phyloP scores from a whole-genome alignment of 345 rosid genomes.

The Salix koriyanagi region DNA sequence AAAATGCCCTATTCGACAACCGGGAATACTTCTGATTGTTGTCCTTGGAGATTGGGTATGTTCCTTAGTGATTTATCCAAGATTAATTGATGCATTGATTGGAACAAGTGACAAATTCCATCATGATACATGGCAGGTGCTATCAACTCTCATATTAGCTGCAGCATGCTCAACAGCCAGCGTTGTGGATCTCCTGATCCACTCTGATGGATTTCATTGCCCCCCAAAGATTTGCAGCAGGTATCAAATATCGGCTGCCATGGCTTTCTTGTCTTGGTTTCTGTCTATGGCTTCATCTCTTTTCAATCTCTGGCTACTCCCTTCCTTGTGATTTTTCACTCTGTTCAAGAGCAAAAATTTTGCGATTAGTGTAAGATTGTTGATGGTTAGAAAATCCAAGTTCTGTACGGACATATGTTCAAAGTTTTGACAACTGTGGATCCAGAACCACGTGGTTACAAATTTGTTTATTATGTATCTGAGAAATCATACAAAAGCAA shows the following conservation, averaged over 20 bases:
- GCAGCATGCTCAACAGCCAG: conserved; percentile 83
- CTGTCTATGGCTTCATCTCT: conserved; percentile 69
- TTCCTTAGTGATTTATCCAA: background rate
- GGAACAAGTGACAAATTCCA: conserved; percentile 1
- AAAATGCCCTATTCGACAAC: conserved; percentile 58
- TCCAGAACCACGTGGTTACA: background rate
- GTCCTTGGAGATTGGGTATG: conserved; percentile 83
- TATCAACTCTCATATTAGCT: conserved; percentile 68
- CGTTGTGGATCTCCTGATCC: conserved; percentile 63
- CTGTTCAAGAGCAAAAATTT: background rate
- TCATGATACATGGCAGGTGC: conserved; percentile 36
- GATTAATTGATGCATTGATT: background rate
- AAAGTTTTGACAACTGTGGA: background rate
- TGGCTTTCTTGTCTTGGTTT: conserved; percentile 88
- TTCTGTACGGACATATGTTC: background rate
- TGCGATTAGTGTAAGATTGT: conserved; percentile 8
- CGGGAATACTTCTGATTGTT: conserved; percentile 50
- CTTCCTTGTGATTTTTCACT: conserved; percentile 47
- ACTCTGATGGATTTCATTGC: conserved; percentile 33
- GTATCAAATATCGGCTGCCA: conserved; percentile 73
- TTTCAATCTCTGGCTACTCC: conserved; percentile 81
- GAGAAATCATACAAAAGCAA: conserved; percentile 12
- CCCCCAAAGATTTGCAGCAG: conserved; percentile 58
- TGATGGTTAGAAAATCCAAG: background rate
- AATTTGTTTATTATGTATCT: background rate